Percentiles rank a stretch among this genome's conserved stretches.
Conservation (phyloP, 257 asterid genomes). For the Sherardia arvensis region DNA sequence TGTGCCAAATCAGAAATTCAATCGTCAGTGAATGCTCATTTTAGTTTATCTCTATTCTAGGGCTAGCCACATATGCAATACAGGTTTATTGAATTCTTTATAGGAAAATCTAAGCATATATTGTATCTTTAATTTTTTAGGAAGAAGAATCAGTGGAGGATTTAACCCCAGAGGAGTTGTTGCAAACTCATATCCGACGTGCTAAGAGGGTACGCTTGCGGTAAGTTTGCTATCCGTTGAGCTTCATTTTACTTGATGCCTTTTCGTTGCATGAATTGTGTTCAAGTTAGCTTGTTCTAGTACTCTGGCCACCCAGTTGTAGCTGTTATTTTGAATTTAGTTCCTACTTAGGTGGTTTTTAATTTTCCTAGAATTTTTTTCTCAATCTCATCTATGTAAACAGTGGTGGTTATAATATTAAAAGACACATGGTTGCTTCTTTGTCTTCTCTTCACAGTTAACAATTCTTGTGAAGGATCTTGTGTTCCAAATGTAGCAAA, state of each 20-base stretch:
- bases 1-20: not conserved
- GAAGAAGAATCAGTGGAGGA: conserved; percentile 50
- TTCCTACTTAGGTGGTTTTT: not conserved
- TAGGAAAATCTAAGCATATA: not conserved
- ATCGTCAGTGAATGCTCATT: too few relatives aligned
- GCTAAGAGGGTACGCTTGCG: conserved; percentile 81
- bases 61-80: not conserved
- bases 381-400: not conserved
- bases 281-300: not conserved
- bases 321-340: not conserved
- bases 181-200: conserved; percentile 72
- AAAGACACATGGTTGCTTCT: not conserved
- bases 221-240: conserved; percentile 28
- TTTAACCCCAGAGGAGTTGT: conserved; percentile 54
- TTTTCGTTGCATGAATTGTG: not conserved
- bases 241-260: not conserved
- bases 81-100: not conserved
- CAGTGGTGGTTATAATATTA: not conserved
- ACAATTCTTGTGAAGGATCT: not conserved
- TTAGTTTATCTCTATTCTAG: not conserved
- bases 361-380: not conserved
- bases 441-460: not conserved
- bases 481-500: not conserved
- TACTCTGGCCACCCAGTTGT: not conserved
- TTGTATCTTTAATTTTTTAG: conserved; percentile 33